Evolutionary conservation across 1,284 basidiomycete species (phyloP).

Genomic region (Lignosus rhinocerotis): DNA sequence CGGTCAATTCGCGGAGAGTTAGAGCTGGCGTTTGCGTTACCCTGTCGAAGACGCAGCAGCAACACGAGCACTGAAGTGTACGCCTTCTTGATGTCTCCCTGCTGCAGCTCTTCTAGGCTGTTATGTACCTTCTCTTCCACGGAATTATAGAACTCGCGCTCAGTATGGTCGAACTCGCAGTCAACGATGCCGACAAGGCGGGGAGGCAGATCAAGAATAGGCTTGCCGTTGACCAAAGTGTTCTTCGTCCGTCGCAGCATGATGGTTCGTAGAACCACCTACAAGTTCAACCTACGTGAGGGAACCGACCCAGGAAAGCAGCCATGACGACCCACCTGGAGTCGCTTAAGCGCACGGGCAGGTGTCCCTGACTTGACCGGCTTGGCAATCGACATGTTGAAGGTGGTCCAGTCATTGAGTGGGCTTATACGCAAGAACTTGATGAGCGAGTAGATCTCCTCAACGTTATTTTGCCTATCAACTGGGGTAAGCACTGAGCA

Average conservation of each 20-base stretch:
- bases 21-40: conserved; percentile 40
- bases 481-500: too few relatives aligned
- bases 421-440: conserved; percentile 88
- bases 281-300: background rate
- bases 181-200: conserved; percentile 74
- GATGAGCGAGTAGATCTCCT: conserved; percentile 88
- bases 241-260: conserved; percentile 93
- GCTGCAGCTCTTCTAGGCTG: conserved; percentile 73
- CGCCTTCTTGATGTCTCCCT: conserved; percentile 55
- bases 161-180: conserved; percentile 72
- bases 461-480: conserved; percentile 69
- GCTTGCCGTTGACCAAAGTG: conserved; percentile 81
- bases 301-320: background rate
- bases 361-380: conserved; percentile 77
- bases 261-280: conserved; percentile 82
- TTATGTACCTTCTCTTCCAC: conserved; percentile 76
- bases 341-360: conserved; percentile 77
- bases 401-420: conserved; percentile 77
- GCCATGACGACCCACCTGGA: conserved; percentile 55
- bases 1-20: background rate
- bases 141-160: conserved; percentile 80
- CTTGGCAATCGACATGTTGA: conserved; percentile 78
- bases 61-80: conserved; percentile 88
- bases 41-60: conserved; percentile 86
- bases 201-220: conserved; percentile 82